A percentile compares a stretch with the other conserved stretches of the same genome.
Conservation (phyloP, 495 filamentous ascomycete genomes). For the Ascobolus immersus region DNA sequence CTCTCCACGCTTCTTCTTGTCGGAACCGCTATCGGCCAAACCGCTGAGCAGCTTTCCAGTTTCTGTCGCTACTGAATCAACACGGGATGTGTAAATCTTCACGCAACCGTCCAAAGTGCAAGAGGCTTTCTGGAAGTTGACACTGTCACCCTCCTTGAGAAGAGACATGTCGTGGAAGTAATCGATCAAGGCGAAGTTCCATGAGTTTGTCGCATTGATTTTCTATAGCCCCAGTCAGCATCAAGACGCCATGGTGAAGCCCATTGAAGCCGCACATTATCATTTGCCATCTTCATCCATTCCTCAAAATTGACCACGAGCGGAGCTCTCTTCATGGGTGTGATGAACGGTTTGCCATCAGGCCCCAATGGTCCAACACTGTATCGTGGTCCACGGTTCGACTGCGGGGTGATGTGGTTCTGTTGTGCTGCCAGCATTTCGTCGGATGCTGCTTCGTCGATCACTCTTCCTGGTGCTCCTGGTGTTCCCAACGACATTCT, state of each 20-base stretch:
- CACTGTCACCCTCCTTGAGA: constrained; percentile 80
- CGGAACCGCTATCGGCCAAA: constrained; percentile 68
- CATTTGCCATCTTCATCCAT: constrained; percentile 99
- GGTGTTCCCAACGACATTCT: constrained; percentile 19
- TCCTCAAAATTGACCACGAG: constrained; percentile 96
- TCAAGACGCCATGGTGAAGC: constrained; percentile 6
- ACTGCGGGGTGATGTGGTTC: too few species aligned
- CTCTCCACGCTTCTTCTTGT: constrained; percentile 35
- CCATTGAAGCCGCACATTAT: constrained; percentile 30
- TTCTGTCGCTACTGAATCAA: constrained; percentile 94
- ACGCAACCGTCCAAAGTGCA: constrained; percentile 96
- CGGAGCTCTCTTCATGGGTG: constrained; percentile 87
- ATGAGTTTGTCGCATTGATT: constrained; percentile 96
- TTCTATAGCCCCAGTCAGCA: constrained; percentile 25
- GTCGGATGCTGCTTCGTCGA: neutral
- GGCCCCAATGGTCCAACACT: constrained; percentile 18
- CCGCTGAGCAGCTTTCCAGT: constrained; percentile 89
- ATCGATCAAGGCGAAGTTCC: constrained; percentile 97
- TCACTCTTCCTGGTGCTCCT: neutral
- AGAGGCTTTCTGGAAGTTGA: constrained; percentile 97
- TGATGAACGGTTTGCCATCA: constrained; percentile 31
- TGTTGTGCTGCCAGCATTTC: constrained; percentile 27
- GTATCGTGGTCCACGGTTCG: too few species aligned
- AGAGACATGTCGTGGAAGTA: constrained; percentile 99
- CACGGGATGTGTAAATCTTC: constrained; percentile 96